phyloP scores from a whole-genome alignment of 805 yeast species.

The Yarrowia keelungensis region DNA sequence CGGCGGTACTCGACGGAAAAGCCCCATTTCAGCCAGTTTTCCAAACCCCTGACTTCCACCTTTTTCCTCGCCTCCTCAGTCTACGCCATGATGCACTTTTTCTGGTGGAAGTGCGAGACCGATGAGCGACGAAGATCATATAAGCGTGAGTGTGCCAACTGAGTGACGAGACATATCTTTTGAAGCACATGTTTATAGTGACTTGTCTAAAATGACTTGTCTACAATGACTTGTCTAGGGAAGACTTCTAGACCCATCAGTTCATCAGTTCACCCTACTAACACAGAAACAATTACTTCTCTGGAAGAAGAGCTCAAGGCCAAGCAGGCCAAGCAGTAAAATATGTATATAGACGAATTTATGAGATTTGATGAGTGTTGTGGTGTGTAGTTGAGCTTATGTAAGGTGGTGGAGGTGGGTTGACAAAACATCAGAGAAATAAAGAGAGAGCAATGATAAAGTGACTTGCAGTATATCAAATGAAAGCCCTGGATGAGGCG shows the following conservation, averaged over 20 bases:
- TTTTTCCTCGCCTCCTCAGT: conserved; percentile 36
- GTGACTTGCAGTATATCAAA: neutral
- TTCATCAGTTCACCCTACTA: neutral
- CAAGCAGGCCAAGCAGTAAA: conserved; percentile 20
- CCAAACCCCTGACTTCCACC: conserved; percentile 26
- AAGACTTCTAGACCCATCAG: neutral
- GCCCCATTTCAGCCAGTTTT: conserved; percentile 15
- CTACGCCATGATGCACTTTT: conserved; percentile 21
- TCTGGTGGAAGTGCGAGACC: conserved; percentile 31
- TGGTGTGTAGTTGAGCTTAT: too few species aligned
- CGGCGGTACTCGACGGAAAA: conserved; percentile 27
- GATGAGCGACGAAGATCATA: conserved; percentile 34
- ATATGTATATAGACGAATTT: conserved; percentile 8
- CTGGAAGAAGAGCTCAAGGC: conserved; percentile 20
- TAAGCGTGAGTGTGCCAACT: neutral
- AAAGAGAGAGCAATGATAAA: too few species aligned
- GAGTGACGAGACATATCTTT: too few species aligned
- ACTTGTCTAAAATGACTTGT: too few species aligned
- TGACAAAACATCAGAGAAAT: too few species aligned
- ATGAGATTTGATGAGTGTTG: too few species aligned
- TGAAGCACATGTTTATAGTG: too few species aligned
- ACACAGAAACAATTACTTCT: conserved; percentile 11
- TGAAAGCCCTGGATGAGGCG: neutral
- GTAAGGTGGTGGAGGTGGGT: too few species aligned
- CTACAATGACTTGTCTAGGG: too few species aligned